Base-by-base conservation (phyloP, 805 yeast genomes). In the Ogataea wickerhamii region DNA sequence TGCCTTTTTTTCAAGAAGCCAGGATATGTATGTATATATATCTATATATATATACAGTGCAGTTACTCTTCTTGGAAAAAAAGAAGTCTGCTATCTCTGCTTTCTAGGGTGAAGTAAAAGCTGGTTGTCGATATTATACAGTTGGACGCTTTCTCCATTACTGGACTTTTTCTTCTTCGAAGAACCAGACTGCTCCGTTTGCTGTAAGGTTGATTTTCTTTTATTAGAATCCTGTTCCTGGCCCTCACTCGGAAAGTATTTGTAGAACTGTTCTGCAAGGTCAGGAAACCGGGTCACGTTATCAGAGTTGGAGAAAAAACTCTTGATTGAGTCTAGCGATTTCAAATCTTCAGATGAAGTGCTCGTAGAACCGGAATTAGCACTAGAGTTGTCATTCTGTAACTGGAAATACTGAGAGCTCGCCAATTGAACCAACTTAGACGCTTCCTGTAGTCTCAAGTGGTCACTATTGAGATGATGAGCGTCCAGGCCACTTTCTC, bases 211-310 rank as follows among this genome's bases (percentile, higher is more conserved):
- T n/a, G n/a, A n/a, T n/a, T n/a, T n/a, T n/a, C n/a, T n/a, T n/a
- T n/a, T n/a, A n/a, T n/a, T n/a, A n/a, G n/a, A n/a, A n/a, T n/a
- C n/a, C n/a, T 34, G 21, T 18, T 23, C 16, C 18, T 37, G 20
- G 17, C 19, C 29, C 11, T 29, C 40, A 16, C 32, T 23, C 26
- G 44, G 35, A 34, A 38, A 43, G 33, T 32, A 34, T 32, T 44
- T 47, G 41, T 45, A 41, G 37, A 42, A 45, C 28, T 48, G 43
- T n/a, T 45, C 46, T 3, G 48, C 50, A 22, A 45, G 25, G 28
- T 43, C 50, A 5, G 52, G 52, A 22, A 36, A 48, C 23, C 43
- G 43, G 25, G 35, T 31, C 13, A 46, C 30, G 20, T 47, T 47
- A 6, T 47, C 44, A 12, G 46, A 42, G 20, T 41, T 44, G 2